These are phyloP conservation scores for Tolypocladium inflatum DNA, from an alignment of 2,329 filamentous ascomycete genomes.

Conservation along the genomic window DNA sequence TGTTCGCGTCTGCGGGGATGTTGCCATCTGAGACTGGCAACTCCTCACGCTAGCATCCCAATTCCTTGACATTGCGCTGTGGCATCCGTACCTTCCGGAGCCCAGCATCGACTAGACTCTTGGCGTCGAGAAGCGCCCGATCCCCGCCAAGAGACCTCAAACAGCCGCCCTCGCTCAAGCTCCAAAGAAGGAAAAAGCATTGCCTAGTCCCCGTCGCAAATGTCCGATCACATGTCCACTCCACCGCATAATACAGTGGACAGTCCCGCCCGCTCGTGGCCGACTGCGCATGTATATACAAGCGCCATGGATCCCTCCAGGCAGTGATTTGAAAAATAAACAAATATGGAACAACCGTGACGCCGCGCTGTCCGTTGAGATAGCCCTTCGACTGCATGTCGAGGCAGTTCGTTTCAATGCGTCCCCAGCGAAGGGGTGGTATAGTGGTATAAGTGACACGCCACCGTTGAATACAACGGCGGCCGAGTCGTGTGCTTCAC, in stretches of 20 bases:
- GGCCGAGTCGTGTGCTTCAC: neutral
- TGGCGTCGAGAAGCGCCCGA: neutral
- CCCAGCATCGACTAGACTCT: neutral
- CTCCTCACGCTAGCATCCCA: neutral
- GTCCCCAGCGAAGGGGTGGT: neutral
- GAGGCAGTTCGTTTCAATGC: neutral
- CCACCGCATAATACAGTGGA: neutral
- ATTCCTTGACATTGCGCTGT: neutral
- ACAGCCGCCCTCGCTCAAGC: neutral
- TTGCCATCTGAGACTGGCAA: neutral
- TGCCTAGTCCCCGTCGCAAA: neutral
- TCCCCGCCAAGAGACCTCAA: neutral
- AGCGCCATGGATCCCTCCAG: neutral
- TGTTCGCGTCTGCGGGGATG: neutral
- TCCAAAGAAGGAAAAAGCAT: neutral
- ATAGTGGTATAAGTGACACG: slow-evolving; percentile 3
- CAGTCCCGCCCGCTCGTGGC: neutral
- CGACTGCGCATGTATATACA: neutral
- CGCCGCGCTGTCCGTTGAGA: slow-evolving; percentile 8
- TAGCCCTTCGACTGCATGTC: neutral
- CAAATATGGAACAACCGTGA: slow-evolving; percentile 6
- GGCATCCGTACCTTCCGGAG: neutral
- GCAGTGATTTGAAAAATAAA: neutral
- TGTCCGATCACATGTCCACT: neutral
- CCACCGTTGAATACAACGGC: neutral